Conservation (phyloP, 1,284 basidiomycete genomes). For the Fomitopsis pinicola region DNA sequence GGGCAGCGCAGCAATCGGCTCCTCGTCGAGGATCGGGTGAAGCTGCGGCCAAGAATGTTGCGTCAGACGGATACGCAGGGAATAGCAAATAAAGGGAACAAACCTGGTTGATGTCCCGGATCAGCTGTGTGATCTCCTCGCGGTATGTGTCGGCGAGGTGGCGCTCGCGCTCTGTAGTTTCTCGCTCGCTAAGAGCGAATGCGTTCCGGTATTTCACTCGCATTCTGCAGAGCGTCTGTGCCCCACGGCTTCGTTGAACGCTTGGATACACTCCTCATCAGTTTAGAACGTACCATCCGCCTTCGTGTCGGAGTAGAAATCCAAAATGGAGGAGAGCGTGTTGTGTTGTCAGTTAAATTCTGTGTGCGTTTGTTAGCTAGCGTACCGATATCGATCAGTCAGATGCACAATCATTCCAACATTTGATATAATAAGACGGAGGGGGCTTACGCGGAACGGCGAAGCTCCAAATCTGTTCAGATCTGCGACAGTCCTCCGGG, state of each 20-base stretch:
- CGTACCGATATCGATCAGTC: background rate
- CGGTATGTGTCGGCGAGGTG: too few relatives aligned
- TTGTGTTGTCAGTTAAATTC: conserved; percentile 1
- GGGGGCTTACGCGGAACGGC: background rate
- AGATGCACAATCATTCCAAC: background rate
- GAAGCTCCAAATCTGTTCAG: conserved; percentile 5
- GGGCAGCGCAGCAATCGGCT: conserved; percentile 25
- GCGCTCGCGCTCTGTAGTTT: background rate
- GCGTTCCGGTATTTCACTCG: background rate
- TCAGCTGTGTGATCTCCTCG: too few relatives aligned
- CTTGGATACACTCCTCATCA: too few relatives aligned
- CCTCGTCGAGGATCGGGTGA: conserved; percentile 29
- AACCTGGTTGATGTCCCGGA: too few relatives aligned
- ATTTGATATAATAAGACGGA: too few relatives aligned
- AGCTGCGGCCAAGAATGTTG: conserved; percentile 29
- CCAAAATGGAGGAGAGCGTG: conserved; percentile 5
- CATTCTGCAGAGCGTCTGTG: background rate
- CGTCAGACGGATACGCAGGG: too few relatives aligned
- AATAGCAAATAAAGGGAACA: too few relatives aligned
- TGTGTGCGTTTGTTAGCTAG: background rate
- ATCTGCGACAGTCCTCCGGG: conserved; percentile 11
- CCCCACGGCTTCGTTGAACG: background rate
- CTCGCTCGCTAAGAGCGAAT: conserved; percentile 2
- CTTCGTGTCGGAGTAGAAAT: background rate
- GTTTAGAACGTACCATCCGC: background rate